Percentiles rank a stretch among this genome's conserved stretches.
Evolutionary conservation across 2,329 filamentous ascomycete species (phyloP).

Genomic region (Zasmidium citrigriseum): DNA sequence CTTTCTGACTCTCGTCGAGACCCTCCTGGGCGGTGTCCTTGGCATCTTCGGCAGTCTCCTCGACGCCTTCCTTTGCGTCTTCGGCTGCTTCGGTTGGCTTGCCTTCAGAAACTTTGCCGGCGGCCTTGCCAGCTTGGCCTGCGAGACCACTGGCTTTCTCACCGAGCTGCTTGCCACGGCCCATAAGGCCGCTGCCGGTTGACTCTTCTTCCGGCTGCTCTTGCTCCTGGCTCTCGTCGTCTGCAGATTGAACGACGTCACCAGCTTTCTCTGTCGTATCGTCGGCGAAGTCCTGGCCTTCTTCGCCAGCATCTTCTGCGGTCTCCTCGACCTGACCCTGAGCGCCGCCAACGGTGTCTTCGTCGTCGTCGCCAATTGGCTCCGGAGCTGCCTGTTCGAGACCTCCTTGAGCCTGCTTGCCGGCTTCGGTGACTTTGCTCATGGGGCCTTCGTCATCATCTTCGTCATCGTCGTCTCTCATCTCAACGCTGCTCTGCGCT

Average conservation of each 20-base stretch:
- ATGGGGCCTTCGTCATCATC: conserved; percentile 38
- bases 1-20: conserved; percentile 34
- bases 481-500: conserved; percentile 38
- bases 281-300: conserved; percentile 39
- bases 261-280: conserved; percentile 47
- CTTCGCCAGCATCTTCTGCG: conserved; percentile 41
- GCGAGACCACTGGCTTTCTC: conserved; percentile 46
- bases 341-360: conserved; percentile 37
- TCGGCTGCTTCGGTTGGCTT: conserved; percentile 30
- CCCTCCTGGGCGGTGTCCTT: conserved; percentile 34
- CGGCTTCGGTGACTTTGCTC: conserved; percentile 51
- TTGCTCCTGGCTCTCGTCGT: conserved; percentile 33
- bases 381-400: conserved; percentile 49
- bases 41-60: conserved; percentile 36
- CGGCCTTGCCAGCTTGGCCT: conserved; percentile 29
- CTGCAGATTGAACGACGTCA: conserved; percentile 35
- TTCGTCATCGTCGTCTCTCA: conserved; percentile 40
- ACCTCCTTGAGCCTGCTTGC: conserved; percentile 45
- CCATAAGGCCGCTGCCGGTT: conserved; percentile 46
- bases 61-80: conserved; percentile 35
- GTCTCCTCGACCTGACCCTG: conserved; percentile 47
- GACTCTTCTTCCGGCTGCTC: conserved; percentile 31
- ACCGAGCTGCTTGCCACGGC: conserved; percentile 48
- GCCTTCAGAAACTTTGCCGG: conserved; percentile 21
- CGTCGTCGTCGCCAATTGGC: conserved; percentile 43